Percentiles rank a stretch among this genome's conserved stretches.
Conservation (phyloP, 345 rosid species). For the Melaleuca alternifolia region DNA sequence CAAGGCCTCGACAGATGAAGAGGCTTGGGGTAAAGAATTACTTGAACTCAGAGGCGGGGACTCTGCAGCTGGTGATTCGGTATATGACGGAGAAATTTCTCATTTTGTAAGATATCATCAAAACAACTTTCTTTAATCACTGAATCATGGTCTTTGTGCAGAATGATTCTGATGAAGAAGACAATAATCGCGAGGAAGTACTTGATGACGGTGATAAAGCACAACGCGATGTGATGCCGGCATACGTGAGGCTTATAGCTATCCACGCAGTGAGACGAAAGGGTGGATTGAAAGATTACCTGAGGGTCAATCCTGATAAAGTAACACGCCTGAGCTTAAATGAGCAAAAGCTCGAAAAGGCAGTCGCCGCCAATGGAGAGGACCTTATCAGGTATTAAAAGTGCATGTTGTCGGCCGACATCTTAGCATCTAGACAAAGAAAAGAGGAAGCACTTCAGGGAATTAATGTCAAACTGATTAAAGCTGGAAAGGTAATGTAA, state of each 20-base stretch:
- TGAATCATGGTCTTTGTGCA: neutral
- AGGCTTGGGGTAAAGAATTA: constrained; percentile 76
- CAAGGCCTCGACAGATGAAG: constrained; percentile 26
- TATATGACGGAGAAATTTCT: neutral
- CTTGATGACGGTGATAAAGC: constrained; percentile 29
- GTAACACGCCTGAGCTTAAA: constrained; percentile 63
- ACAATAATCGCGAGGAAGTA: constrained; percentile 11
- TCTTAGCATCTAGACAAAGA: neutral
- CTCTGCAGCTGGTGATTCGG: constrained; percentile 16
- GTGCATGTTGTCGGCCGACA: neutral
- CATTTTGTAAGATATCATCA: neutral
- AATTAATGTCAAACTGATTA: neutral
- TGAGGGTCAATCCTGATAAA: constrained; percentile 33
- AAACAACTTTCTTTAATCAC: neutral
- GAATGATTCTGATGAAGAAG: constrained; percentile 36
- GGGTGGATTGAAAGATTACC: constrained; percentile 37
- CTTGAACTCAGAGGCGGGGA: constrained; percentile 20
- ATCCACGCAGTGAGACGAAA: constrained; percentile 65
- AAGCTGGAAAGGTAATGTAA: neutral
- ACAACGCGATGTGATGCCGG: constrained; percentile 19
- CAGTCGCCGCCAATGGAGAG: constrained; percentile 28
- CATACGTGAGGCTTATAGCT: constrained; percentile 51
- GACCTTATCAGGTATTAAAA: constrained; percentile 38
- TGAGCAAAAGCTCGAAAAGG: constrained; percentile 60
- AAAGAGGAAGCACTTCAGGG: neutral